phyloP scores from a whole-genome alignment of 2,329 filamentous ascomycete species.

The Scedosporium apiospermum region DNA sequence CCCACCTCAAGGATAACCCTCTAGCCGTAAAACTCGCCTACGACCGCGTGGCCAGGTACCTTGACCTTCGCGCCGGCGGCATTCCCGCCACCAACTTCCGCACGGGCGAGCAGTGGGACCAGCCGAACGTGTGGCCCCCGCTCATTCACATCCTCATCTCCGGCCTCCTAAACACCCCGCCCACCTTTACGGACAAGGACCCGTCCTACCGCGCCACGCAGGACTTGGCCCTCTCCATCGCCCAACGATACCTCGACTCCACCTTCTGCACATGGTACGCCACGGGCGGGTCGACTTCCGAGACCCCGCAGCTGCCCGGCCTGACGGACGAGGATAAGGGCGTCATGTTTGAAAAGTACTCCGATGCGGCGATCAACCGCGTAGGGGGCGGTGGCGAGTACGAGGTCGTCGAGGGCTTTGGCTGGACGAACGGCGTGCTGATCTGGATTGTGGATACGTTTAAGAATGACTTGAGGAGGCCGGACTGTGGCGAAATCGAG shows the following conservation, averaged over 20 bases:
- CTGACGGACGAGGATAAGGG: slow-evolving; percentile 34
- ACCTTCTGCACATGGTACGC: slow-evolving; percentile 62
- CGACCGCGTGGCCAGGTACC: slow-evolving; percentile 39
- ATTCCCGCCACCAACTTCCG: slow-evolving; percentile 52
- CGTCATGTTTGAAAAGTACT: slow-evolving; percentile 64
- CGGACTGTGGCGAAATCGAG: slow-evolving; percentile 43
- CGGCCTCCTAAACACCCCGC: slow-evolving; percentile 49
- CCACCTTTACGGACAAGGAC: slow-evolving; percentile 40
- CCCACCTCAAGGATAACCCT: slow-evolving; percentile 47
- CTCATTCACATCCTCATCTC: slow-evolving; percentile 55
- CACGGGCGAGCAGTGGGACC: slow-evolving; percentile 60
- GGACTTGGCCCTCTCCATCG: slow-evolving; percentile 45
- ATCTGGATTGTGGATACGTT: slow-evolving; percentile 59
- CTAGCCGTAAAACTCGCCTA: slow-evolving; percentile 46
- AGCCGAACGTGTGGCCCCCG: slow-evolving; percentile 62
- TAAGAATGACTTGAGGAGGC: slow-evolving; percentile 41
- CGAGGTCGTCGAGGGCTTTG: slow-evolving; percentile 60
- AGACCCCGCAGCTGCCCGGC: slow-evolving; percentile 39
- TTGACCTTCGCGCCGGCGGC: slow-evolving; percentile 43
- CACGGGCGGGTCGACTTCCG: slow-evolving; percentile 51
- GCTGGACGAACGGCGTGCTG: slow-evolving; percentile 61
- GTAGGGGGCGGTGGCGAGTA: slow-evolving; percentile 60
- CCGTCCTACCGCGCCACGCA: slow-evolving; percentile 44
- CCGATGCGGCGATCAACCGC: slow-evolving; percentile 47
- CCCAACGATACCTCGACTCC: slow-evolving; percentile 57